A percentile compares a stretch with the other conserved stretches of the same genome.
phyloP scores from a whole-genome alignment of 2,329 filamentous ascomycete species.

The Macroventuria anomochaeta region DNA sequence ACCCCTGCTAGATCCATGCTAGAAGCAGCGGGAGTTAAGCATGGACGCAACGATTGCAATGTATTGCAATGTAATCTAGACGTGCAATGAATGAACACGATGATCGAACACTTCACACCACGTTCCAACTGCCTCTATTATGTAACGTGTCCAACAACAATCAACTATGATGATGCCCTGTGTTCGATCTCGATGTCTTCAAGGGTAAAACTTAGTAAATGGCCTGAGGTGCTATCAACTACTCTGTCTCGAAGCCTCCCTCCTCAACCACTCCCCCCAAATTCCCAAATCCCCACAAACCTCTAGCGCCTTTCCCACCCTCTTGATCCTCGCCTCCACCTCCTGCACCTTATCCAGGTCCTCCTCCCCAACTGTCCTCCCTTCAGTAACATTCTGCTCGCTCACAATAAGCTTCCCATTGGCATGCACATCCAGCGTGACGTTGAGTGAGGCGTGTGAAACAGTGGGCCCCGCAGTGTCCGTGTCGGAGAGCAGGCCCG shows the following conservation, averaged over 20 bases:
- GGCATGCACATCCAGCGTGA: slow-evolving; percentile 65
- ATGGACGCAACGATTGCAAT: slow-evolving; percentile 20
- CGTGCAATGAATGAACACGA: slow-evolving; percentile 21
- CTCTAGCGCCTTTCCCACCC: slow-evolving; percentile 55
- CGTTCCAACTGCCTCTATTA: neutral
- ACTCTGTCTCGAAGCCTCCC: slow-evolving; percentile 19
- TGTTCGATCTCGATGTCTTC: no score
- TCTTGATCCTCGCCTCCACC: slow-evolving; percentile 35
- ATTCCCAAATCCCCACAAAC: slow-evolving; percentile 57
- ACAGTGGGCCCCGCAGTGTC: slow-evolving; percentile 32
- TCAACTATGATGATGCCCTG: no score
- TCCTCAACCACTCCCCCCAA: slow-evolving; percentile 59
- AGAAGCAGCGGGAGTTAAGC: slow-evolving; percentile 21
- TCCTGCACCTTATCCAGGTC: slow-evolving; percentile 37
- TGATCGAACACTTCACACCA: slow-evolving; percentile 8
- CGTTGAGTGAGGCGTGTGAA: slow-evolving; percentile 54
- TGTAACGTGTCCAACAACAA: neutral
- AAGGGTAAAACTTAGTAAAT: no score
- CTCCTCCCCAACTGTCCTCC: slow-evolving; percentile 22
- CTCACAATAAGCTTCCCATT: slow-evolving; percentile 66
- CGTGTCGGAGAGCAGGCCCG: slow-evolving; percentile 24
- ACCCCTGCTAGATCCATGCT: slow-evolving; percentile 23
- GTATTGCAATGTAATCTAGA: slow-evolving; percentile 17
- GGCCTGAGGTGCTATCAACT: no score
- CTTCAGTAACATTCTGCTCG: slow-evolving; percentile 60